Evolutionary conservation across 805 yeast genomes (phyloP).

Genomic region (Hanseniaspora taiwanica): DNA sequence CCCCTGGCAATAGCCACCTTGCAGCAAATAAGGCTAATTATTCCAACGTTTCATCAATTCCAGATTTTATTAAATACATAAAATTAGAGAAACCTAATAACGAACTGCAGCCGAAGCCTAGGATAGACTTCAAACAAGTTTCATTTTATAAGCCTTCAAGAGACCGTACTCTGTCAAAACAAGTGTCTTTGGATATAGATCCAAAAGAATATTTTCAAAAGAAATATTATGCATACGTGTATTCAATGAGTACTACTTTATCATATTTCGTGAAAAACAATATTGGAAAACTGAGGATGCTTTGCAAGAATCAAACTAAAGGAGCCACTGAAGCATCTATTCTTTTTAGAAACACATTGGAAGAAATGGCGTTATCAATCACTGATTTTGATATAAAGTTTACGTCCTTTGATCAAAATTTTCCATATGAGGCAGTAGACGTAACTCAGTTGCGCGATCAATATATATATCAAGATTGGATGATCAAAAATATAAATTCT

Average conservation of each 20-base stretch:
- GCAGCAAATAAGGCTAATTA: neutral
- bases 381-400: constrained; percentile 33
- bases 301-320: constrained; percentile 26
- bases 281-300: constrained; percentile 26
- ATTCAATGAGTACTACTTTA: constrained; percentile 23
- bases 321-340: constrained; percentile 8
- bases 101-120: too few relatives aligned
- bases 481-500: neutral
- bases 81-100: neutral
- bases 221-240: constrained; percentile 25
- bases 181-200: constrained; percentile 3
- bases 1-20: too few relatives aligned
- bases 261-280: constrained; percentile 37
- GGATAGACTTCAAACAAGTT: neutral
- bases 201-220: constrained; percentile 16
- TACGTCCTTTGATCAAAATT: constrained; percentile 10
- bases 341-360: constrained; percentile 16
- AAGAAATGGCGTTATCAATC: constrained; percentile 22
- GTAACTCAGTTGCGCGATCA: neutral
- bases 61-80: neutral
- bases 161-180: too few relatives aligned
- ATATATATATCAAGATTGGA: neutral
- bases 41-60: neutral
- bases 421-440: neutral
- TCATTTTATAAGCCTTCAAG: neutral